Evolutionary conservation across 352 stramenopile genomes (phyloP), one percentile per base, ranked within the genome.

Genomic region (Saprolegnia parasitica): DNA sequence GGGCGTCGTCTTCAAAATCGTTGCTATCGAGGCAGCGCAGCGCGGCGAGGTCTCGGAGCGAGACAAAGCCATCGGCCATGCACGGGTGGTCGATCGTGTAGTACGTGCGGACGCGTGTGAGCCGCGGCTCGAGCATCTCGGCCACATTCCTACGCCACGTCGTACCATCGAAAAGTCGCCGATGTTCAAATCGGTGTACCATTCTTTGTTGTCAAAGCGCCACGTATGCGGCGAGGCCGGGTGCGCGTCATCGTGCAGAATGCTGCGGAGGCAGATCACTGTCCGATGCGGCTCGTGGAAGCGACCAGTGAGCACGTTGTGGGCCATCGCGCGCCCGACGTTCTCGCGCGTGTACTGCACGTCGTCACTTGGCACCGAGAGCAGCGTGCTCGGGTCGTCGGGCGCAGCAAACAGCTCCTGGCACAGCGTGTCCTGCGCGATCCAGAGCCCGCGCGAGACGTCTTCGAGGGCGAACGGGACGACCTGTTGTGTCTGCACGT

Each of bases 61-160:
- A 49, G 2, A 63, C 56, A 6, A 49, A 26, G 10, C 56, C 56
- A 8, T 8, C 29, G 15, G 35, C 56, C 4, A 18, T 66, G 11
- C 26, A 24, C 37, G 58, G 58, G 58, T 66, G 58, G 9, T 32
- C 58, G 26, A 66, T 54, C 16, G 58, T 56, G 39, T 66, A 66
- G 10, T 55, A 21, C 15, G 58, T 66, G 32, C 58, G 58, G 8
- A 54, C 5, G 5, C 58, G 20, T 4, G 58, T 66, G 16, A 35
- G 18, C 10, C 35, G 40, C 18, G 58, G 58, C 5, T 39, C 58
- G 8, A 54, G 8, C 11, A 10, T 37, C 21, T 66, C 58, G 21
- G n/a, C 39, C 11, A 66, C 58, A 10, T 37, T 66, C 58, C 58
- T 66, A 55, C 10, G 42, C 13, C 29, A 35, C 42, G 42, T 49